phyloP scores from a whole-genome alignment of 1,284 basidiomycete genomes.

The Mycosarcoma mackinlayi region DNA sequence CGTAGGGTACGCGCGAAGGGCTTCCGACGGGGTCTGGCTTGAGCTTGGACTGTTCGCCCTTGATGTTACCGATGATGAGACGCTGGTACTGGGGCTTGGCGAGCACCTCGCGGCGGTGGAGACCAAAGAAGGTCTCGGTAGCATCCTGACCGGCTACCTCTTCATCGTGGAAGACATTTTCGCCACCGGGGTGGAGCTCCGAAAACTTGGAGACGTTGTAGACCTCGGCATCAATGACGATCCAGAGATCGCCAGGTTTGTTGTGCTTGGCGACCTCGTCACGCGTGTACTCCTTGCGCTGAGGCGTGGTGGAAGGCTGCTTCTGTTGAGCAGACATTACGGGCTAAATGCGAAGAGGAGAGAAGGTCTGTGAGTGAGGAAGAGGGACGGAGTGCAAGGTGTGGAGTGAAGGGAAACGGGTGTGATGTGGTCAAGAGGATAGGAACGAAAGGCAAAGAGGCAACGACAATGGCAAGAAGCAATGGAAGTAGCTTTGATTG shows the following conservation, averaged over 20 bases:
- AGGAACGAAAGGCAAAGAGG: constrained; percentile 1
- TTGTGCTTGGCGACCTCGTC: constrained; percentile 90
- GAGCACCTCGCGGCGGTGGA: constrained; percentile 66
- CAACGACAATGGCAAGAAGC: neutral
- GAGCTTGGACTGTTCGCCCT: constrained; percentile 63
- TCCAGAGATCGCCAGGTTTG: constrained; percentile 88
- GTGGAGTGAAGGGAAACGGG: neutral
- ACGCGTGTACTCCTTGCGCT: constrained; percentile 73
- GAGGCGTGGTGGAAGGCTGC: constrained; percentile 36
- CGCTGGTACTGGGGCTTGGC: constrained; percentile 58
- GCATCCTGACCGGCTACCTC: constrained; percentile 67
- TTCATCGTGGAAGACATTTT: constrained; percentile 63
- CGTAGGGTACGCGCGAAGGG: constrained; percentile 66
- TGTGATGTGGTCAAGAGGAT: constrained; percentile 5
- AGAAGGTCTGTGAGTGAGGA: neutral
- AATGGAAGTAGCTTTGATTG: constrained; percentile 9
- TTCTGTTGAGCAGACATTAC: constrained; percentile 47
- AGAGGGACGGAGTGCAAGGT: neutral
- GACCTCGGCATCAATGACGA: constrained; percentile 72
- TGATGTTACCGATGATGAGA: constrained; percentile 62
- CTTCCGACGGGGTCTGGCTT: constrained; percentile 58
- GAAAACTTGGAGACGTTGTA: constrained; percentile 68
- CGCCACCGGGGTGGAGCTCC: constrained; percentile 66
- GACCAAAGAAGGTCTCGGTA: constrained; percentile 67
- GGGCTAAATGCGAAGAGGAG: constrained; percentile 5